Percentiles rank a stretch among this genome's conserved stretches.
phyloP scores from a whole-genome alignment of 2,329 filamentous ascomycete species.

The Ceratocystis cubensis region DNA sequence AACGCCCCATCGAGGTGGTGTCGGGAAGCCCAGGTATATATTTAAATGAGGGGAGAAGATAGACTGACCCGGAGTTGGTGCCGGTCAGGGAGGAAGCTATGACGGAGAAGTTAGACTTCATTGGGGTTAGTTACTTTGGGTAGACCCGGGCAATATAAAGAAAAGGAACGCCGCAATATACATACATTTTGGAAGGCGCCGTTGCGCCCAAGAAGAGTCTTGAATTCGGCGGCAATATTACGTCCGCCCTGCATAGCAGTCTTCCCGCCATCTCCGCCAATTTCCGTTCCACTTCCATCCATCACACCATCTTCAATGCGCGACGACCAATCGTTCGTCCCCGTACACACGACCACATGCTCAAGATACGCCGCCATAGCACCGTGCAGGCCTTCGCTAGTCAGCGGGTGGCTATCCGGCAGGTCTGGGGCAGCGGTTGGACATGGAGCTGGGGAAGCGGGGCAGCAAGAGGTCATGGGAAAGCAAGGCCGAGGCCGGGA shows the following conservation, averaged over 20 bases:
- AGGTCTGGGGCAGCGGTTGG: constrained; percentile 47
- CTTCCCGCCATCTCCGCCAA: not conserved
- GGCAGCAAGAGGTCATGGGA: constrained; percentile 11
- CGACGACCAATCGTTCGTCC: constrained; percentile 66
- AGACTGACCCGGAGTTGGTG: constrained; percentile 37
- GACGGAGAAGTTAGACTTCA: constrained; percentile 67
- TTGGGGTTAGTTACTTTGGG: not conserved
- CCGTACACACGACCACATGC: constrained; percentile 75
- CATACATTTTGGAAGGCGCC: constrained; percentile 55
- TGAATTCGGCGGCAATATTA: constrained; percentile 59
- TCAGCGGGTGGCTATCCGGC: constrained; percentile 60
- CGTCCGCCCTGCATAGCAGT: not conserved
- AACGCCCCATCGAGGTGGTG: constrained; percentile 40
- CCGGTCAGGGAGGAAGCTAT: constrained; percentile 62
- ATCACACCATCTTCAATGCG: constrained; percentile 55
- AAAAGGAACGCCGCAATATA: not conserved
- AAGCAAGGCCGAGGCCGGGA: constrained; percentile 6
- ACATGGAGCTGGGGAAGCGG: constrained; percentile 35
- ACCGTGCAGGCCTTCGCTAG: constrained; percentile 40
- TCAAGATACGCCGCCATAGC: constrained; percentile 60
- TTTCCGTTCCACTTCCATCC: not conserved
- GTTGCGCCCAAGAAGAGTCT: constrained; percentile 52
- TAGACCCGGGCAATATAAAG: not conserved
- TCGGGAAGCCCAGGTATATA: constrained; percentile 62
- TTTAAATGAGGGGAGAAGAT: constrained; percentile 73